These are phyloP conservation scores for Penicillium pancosmium DNA, from an alignment of 495 filamentous ascomycete genomes.

Conservation along the genomic window DNA sequence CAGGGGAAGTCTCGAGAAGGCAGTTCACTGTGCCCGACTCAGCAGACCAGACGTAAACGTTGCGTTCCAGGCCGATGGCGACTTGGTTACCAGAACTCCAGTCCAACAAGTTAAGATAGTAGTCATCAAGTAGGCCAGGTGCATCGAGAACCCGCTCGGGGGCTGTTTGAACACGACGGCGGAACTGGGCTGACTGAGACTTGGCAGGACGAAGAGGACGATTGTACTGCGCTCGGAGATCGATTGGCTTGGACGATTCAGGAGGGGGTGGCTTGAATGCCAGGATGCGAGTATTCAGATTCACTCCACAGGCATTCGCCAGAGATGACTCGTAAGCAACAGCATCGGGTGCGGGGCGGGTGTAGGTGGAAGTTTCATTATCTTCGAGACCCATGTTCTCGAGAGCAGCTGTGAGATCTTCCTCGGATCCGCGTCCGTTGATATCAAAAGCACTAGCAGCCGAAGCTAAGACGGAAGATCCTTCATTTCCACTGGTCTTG, in stretches of 20 bases:
- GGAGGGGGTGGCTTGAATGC: slow-evolving; percentile 97
- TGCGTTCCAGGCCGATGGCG: slow-evolving; percentile 94
- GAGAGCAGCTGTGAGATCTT: slow-evolving; percentile 76
- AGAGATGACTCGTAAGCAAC: slow-evolving; percentile 92
- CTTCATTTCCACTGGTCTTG: slow-evolving; percentile 67
- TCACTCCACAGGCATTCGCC: slow-evolving; percentile 89
- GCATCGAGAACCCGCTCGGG: slow-evolving; percentile 98
- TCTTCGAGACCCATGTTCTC: slow-evolving; percentile 76
- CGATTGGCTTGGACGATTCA: slow-evolving; percentile 96
- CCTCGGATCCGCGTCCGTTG: slow-evolving; percentile 63
- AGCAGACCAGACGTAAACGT: slow-evolving; percentile 98
- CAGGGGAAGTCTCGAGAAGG: slow-evolving; percentile 80
- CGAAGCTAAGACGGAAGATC: slow-evolving; percentile 71
- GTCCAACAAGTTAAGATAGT: slow-evolving; percentile 97
- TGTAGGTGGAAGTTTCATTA: slow-evolving; percentile 59
- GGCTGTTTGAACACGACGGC: slow-evolving; percentile 87
- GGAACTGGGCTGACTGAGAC: slow-evolving; percentile 75
- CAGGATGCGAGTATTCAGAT: slow-evolving; percentile 91
- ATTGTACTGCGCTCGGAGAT: slow-evolving; percentile 97
- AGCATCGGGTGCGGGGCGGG: slow-evolving; percentile 79
- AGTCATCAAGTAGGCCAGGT: slow-evolving; percentile 93
- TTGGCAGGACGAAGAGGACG: slow-evolving; percentile 82
- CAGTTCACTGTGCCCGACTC: slow-evolving; percentile 85
- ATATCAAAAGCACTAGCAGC: slow-evolving; percentile 68
- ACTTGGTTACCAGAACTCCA: slow-evolving; percentile 98